Conservation (phyloP, 129 eudicot genomes). For the Centella asiatica region DNA sequence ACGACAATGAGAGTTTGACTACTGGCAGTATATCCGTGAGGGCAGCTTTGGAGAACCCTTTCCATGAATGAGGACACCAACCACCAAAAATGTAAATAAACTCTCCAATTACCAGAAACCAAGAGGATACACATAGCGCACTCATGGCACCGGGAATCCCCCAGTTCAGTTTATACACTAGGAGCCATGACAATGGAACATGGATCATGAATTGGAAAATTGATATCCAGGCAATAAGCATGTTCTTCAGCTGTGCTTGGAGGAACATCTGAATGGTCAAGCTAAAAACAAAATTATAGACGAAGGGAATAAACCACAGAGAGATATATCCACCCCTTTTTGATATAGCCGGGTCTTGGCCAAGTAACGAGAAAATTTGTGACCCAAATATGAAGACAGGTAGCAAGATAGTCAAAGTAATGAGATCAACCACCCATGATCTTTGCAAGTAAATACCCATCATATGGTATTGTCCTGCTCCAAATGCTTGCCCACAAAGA, state of each 20-base stretch:
- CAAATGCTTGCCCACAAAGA: constrained; percentile 74
- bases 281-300: constrained; percentile 52
- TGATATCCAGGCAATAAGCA: constrained; percentile 48
- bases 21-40: constrained; percentile 53
- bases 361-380: constrained; percentile 44
- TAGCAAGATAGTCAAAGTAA: constrained; percentile 43
- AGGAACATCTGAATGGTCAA: constrained; percentile 58
- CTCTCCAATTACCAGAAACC: constrained; percentile 55
- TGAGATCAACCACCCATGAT: constrained; percentile 65
- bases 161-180: constrained; percentile 28
- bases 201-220: constrained; percentile 32
- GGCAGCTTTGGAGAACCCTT: constrained; percentile 51
- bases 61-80: constrained; percentile 68
- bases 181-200: constrained; percentile 37
- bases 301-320: constrained; percentile 60
- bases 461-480: constrained; percentile 74
- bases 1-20: constrained; percentile 61
- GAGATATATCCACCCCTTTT: constrained; percentile 38
- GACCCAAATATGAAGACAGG: constrained; percentile 50
- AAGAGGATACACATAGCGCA: constrained; percentile 39
- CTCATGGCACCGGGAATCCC: constrained; percentile 48
- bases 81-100: constrained; percentile 59
- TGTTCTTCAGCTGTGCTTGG: constrained; percentile 62
- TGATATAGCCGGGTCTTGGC: constrained; percentile 44
- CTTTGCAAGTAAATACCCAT: constrained; percentile 69